Evolutionary conservation across 345 rosid genomes (phyloP), one percentile per base, ranked within the genome.

Genomic region (Eucalyptus cladocalyx): DNA sequence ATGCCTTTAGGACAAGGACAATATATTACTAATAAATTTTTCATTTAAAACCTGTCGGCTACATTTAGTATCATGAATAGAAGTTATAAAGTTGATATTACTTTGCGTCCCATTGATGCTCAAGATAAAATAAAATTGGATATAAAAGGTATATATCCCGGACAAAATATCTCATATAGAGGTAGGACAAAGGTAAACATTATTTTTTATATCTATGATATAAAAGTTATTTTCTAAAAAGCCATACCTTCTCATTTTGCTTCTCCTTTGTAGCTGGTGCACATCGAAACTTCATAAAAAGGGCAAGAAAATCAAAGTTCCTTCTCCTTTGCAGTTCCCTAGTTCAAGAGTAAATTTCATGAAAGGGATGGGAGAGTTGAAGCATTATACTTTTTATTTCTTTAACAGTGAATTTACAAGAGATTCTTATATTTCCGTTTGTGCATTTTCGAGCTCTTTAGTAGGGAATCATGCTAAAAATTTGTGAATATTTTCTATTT

Each of bases 61-160:
- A 0, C 23, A 1, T 69, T 69, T 32, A 19, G 23, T 32, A 32
- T 17, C 6, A 5, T 6, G 19, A 62, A 67, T n/a, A n/a, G n/a
- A n/a, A n/a, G n/a, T n/a, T n/a, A n/a, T 32, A 13, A n/a, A n/a
- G 32, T 69, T 69, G 10, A 32, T 5, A 6, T 32, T 32, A 67
- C 37, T 3, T 4, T 15, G 2, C 0, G 9, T 32, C 9, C 4
- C 0, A 2, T 17, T 9, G 12, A 8, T 9, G 11, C 19, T 32
- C 11, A 1, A 32, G 24, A 69, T 6, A n/a, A 2, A 15, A 65
- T 32, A n/a, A n/a, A 67, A 67, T 67, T 10, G 19, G 0, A 4
- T 32, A 8, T 32, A 32, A 69, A 37, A 17, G 4, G 3, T 0
- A 17, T 32, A 17, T 67, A 4, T 32, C 2, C 7, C 2, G 0